These are phyloP conservation scores for Roridomyces roridus DNA, from an alignment of 768 basidiomycete species.

Conservation along the genomic window DNA sequence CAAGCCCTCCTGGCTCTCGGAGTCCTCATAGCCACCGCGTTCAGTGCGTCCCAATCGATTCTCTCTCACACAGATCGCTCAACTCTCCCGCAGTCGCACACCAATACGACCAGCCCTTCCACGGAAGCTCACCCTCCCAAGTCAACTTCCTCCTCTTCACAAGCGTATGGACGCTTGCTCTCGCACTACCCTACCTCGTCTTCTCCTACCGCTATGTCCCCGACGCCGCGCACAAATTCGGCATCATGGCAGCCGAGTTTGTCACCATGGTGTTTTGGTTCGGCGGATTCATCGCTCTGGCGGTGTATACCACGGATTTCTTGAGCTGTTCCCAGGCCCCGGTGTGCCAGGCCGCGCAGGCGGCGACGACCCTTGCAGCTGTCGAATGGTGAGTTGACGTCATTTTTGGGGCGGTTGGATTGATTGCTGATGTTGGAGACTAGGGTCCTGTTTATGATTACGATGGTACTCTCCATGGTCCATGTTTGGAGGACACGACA, in stretches of 20 bases:
- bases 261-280: conserved; percentile 17
- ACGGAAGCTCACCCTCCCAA: conserved; percentile 13
- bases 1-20: conserved; percentile 14
- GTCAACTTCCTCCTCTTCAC: conserved; percentile 16
- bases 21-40: conserved; percentile 7
- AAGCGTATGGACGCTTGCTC: conserved; percentile 13
- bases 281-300: conserved; percentile 15
- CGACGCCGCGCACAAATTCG: conserved; percentile 12
- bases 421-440: conserved; percentile 4
- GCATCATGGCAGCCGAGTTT: conserved; percentile 13
- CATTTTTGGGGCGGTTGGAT: not conserved
- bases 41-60: not conserved
- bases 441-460: conserved; percentile 12
- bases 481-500: conserved; percentile 11
- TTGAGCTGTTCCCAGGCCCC: conserved; percentile 10
- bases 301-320: conserved; percentile 11
- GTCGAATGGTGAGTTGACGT: conserved; percentile 8
- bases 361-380: conserved; percentile 13
- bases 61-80: no score
- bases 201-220: conserved; percentile 11
- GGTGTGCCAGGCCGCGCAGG: conserved; percentile 12
- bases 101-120: conserved; percentile 5
- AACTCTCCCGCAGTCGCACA: conserved; percentile 6
- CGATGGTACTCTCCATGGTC: conserved; percentile 8
- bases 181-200: conserved; percentile 9